Evolutionary conservation across 805 yeast genomes (phyloP).

Genomic region (Sungouiozyma intestinalis): DNA sequence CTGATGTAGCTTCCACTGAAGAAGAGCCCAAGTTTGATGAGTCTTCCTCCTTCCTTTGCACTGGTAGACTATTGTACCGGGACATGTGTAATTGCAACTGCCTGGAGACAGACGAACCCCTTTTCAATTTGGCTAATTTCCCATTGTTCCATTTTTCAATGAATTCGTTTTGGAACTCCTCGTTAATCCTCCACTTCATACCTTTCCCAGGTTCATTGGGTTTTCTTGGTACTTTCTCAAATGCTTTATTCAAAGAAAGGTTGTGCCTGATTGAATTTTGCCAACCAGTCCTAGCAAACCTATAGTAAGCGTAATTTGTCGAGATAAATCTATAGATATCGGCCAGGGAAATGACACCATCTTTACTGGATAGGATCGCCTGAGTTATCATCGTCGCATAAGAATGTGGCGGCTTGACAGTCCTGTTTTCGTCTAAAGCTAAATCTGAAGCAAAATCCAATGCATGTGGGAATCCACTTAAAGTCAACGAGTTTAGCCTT

Average conservation of each 20-base stretch:
- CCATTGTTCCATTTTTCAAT: conserved; percentile 72
- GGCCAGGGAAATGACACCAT: conserved; percentile 78
- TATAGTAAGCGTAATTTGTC: conserved; percentile 78
- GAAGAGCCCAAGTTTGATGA: conserved; percentile 5
- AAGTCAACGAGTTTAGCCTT: conserved; percentile 4
- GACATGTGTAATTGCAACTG: conserved; percentile 67
- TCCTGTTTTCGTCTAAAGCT: conserved; percentile 77
- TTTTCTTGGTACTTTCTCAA: conserved; percentile 91
- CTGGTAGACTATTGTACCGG: conserved; percentile 33
- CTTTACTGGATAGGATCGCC: conserved; percentile 80
- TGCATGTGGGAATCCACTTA: conserved; percentile 19
- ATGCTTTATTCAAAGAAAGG: conserved; percentile 87
- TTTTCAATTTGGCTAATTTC: conserved; percentile 56
- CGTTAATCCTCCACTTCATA: conserved; percentile 97
- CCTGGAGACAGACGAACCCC: conserved; percentile 75
- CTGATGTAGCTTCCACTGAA: conserved; percentile 2
- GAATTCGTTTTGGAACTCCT: conserved; percentile 74
- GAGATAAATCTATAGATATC: conserved; percentile 92
- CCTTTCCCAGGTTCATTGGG: conserved; percentile 98
- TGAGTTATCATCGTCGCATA: conserved; percentile 98
- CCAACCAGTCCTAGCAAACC: conserved; percentile 93
- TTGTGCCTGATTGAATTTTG: conserved; percentile 96
- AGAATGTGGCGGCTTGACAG: conserved; percentile 91
- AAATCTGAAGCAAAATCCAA: conserved; percentile 40
- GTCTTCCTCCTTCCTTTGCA: conserved; percentile 17